phyloP scores from a whole-genome alignment of 371 early-diverging fungal species.

The Mortierella sp. region DNA sequence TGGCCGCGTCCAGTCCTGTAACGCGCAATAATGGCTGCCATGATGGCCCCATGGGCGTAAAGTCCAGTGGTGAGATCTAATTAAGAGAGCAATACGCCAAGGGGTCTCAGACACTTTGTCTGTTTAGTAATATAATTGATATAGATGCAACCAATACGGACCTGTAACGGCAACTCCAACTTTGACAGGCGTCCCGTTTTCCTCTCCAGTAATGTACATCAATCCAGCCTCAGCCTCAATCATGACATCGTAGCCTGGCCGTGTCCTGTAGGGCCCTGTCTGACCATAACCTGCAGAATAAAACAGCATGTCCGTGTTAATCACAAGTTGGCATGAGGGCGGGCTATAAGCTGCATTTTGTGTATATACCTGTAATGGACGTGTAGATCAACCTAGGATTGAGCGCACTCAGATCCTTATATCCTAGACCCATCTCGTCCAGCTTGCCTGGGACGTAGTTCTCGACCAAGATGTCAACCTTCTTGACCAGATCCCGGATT shows the following conservation, averaged over 20 bases:
- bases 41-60: conserved; percentile 89
- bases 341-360: no score
- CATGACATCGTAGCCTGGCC: conserved; percentile 94
- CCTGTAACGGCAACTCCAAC: conserved; percentile 97
- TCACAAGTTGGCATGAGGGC: background rate
- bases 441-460: conserved; percentile 93
- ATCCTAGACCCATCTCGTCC: conserved; percentile 81
- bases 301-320: no score
- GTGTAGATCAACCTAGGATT: conserved; percentile 90
- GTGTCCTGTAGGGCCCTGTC: conserved; percentile 83
- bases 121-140: no score
- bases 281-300: conserved; percentile 78
- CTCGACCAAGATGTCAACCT: conserved; percentile 88
- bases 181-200: conserved; percentile 86
- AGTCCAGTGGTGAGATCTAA: conserved; percentile 83
- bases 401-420: conserved; percentile 68
- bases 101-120: background rate
- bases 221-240: conserved; percentile 92
- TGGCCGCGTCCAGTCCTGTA: conserved; percentile 76
- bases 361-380: conserved; percentile 77
- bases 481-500: conserved; percentile 72
- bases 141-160: no score
- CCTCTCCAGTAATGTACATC: conserved; percentile 95
- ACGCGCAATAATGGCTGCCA: conserved; percentile 87
- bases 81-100: background rate